Percentiles rank a stretch among this genome's conserved stretches.
phyloP scores from a whole-genome alignment of 148 eudicot genomes.

The Chenopodium formosanum region DNA sequence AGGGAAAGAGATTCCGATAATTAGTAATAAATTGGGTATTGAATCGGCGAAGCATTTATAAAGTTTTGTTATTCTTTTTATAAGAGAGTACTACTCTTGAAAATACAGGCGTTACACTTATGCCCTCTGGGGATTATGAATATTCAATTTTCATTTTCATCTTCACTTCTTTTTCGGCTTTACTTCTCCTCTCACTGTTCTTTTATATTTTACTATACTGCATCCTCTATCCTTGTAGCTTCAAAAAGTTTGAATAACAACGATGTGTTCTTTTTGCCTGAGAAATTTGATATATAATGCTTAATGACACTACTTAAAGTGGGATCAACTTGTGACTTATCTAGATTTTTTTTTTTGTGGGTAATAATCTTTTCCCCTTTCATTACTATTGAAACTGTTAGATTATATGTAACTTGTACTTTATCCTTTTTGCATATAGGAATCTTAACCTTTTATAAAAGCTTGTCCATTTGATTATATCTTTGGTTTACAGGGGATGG shows the following conservation, averaged over 20 bases:
- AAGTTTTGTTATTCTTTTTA: too few species aligned
- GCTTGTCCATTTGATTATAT: slow-evolving; percentile 5
- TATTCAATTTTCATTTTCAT: too few species aligned
- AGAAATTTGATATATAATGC: background rate
- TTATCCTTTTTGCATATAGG: background rate
- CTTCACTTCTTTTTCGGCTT: too few species aligned
- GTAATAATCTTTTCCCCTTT: too few species aligned
- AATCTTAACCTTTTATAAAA: background rate
- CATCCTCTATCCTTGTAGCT: background rate
- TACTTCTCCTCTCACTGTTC: too few species aligned
- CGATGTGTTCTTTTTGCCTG: background rate
- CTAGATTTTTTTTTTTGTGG: background rate
- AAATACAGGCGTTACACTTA: too few species aligned
- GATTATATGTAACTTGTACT: background rate
- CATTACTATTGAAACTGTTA: background rate
- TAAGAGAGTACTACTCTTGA: too few species aligned
- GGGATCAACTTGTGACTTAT: background rate
- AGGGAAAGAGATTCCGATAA: too few species aligned
- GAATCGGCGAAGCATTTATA: too few species aligned
- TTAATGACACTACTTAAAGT: background rate
- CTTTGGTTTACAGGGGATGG: slow-evolving; percentile 78
- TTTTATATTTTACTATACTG: background rate
- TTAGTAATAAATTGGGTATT: too few species aligned
- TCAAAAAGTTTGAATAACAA: background rate
- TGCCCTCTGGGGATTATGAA: too few species aligned